Evolutionary conservation across 2,329 filamentous ascomycete species (phyloP).

Genomic region (Drechslera avenae): DNA sequence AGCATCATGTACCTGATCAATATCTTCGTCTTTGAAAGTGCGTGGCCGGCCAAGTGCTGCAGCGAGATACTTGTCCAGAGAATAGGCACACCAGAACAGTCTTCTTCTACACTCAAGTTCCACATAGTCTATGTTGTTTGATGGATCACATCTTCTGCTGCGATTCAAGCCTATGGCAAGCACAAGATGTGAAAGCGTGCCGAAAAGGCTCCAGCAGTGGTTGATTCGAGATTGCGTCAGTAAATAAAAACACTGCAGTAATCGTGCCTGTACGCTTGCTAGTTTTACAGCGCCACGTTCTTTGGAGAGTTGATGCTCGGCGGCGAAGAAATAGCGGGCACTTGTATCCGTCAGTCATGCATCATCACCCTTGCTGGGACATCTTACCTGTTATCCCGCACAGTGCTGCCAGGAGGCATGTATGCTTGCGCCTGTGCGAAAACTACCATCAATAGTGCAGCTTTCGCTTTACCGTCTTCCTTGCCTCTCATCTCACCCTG

Average conservation of each 20-base stretch:
- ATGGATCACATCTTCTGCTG: slow-evolving; percentile 40
- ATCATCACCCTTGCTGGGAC: neutral
- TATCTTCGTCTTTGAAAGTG: slow-evolving; percentile 67
- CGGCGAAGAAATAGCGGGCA: slow-evolving; percentile 52
- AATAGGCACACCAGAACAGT: slow-evolving; percentile 68
- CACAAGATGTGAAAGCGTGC: slow-evolving; percentile 60
- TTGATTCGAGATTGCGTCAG: slow-evolving; percentile 65
- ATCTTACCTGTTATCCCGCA: slow-evolving; percentile 33
- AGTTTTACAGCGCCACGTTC: slow-evolving; percentile 61
- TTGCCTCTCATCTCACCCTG: slow-evolving; percentile 49
- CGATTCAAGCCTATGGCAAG: slow-evolving; percentile 55
- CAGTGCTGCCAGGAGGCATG: slow-evolving; percentile 37
- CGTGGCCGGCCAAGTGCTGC: slow-evolving; percentile 67
- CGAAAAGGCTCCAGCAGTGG: slow-evolving; percentile 66
- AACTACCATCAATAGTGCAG: slow-evolving; percentile 58
- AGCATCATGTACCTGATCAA: slow-evolving; percentile 60
- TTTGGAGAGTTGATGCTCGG: slow-evolving; percentile 52
- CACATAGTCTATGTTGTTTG: slow-evolving; percentile 51
- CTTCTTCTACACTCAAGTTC: slow-evolving; percentile 60
- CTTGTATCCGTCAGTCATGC: slow-evolving; percentile 15
- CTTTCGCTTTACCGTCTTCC: slow-evolving; percentile 50
- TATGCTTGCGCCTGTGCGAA: slow-evolving; percentile 59
- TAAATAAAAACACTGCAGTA: slow-evolving; percentile 64
- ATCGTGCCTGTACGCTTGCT: slow-evolving; percentile 62
- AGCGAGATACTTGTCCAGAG: slow-evolving; percentile 66